Percentiles rank a stretch among this genome's conserved stretches.
phyloP scores from a whole-genome alignment of 352 stramenopile genomes.

The Paralagenidium karlingii region DNA sequence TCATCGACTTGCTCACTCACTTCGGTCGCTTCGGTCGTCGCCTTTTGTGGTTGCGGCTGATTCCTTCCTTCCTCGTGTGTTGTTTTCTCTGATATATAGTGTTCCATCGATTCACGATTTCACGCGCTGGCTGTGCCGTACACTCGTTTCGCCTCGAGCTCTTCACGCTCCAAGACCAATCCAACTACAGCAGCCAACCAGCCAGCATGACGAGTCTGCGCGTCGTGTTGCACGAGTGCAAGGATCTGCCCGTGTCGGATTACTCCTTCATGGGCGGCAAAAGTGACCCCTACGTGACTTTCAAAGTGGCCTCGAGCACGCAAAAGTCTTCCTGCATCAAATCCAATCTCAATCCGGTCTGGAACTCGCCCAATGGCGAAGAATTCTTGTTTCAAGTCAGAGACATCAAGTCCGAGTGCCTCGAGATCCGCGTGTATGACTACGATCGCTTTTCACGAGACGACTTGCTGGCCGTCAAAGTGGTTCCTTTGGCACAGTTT shows the following conservation, averaged over 20 bases:
- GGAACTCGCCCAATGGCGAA: slow-evolving; percentile 38
- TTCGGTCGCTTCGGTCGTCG: too few species aligned
- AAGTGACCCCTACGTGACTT: slow-evolving; percentile 59
- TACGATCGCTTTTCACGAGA: slow-evolving; percentile 46
- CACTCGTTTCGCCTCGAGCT: slow-evolving; percentile 61
- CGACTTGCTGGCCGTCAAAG: slow-evolving; percentile 36
- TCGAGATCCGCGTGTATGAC: slow-evolving; percentile 49
- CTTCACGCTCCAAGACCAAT: slow-evolving; percentile 39
- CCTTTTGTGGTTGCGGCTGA: too few species aligned
- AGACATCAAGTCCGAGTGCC: slow-evolving; percentile 34
- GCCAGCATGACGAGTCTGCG: slow-evolving; percentile 39
- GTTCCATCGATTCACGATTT: too few species aligned
- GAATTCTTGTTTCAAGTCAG: slow-evolving; percentile 53
- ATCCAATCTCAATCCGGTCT: slow-evolving; percentile 34
- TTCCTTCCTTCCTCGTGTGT: too few species aligned
- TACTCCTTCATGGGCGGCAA: slow-evolving; percentile 62
- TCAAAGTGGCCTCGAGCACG: slow-evolving; percentile 31
- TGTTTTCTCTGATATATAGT: too few species aligned
- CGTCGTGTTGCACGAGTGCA: slow-evolving; percentile 33
- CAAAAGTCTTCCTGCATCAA: slow-evolving; percentile 39
- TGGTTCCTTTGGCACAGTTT: slow-evolving; percentile 34
- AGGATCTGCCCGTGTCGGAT: slow-evolving; percentile 37
- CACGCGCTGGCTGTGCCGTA: too few species aligned
- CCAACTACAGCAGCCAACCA: too few species aligned
- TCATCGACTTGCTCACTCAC: too few species aligned